Evolutionary conservation across 2,329 filamentous ascomycete species (phyloP).

Genomic region (Penicillium frequentans): DNA sequence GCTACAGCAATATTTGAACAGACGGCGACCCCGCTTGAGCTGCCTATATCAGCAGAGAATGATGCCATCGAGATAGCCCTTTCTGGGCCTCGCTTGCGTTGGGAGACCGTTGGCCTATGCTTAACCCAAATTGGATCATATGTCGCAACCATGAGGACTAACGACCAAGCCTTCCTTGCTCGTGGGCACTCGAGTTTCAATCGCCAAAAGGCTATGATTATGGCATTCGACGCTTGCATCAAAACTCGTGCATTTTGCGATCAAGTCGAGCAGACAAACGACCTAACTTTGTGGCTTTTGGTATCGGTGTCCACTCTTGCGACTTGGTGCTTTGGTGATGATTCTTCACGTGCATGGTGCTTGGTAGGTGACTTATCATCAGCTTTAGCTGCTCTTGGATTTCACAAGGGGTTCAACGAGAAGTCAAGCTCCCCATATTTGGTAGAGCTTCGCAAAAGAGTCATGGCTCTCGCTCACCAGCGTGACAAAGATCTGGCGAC

Average conservation of each 20-base stretch:
- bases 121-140: background rate
- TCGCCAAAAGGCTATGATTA: background rate
- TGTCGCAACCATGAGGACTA: background rate
- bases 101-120: background rate
- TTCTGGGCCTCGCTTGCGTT: background rate
- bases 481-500: background rate
- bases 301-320: background rate
- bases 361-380: background rate
- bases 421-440: background rate
- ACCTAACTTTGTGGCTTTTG: background rate
- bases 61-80: background rate
- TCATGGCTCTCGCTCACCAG: background rate
- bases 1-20: background rate
- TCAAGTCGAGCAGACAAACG: background rate
- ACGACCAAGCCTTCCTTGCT: background rate
- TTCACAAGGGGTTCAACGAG: background rate
- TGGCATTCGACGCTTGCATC: background rate
- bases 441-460: background rate
- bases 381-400: background rate
- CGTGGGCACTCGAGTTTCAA: background rate
- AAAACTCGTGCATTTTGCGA: background rate
- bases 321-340: background rate
- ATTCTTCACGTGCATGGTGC: background rate
- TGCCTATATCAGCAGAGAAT: background rate
- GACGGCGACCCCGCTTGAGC: background rate